Evolutionary conservation across 1,284 basidiomycete species (phyloP).

Genomic region (Microbotryum silenes-acaulis): DNA sequence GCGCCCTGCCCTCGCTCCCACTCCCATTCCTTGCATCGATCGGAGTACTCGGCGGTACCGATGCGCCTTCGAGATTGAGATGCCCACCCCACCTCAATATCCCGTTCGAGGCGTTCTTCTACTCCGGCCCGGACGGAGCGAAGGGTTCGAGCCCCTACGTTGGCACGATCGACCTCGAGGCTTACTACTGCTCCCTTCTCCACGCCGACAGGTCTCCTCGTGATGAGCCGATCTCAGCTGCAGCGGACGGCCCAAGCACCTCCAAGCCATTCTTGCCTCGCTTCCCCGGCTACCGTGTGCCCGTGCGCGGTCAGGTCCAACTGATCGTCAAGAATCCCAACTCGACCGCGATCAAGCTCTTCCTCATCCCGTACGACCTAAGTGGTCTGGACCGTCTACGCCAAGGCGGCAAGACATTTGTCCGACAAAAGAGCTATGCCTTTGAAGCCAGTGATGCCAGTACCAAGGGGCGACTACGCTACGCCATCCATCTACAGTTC

Average conservation of each 20-base stretch:
- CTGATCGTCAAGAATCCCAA: conserved; percentile 46
- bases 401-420: conserved; percentile 35
- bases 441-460: conserved; percentile 15
- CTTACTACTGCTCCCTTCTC: conserved; percentile 33
- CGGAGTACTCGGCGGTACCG: conserved; percentile 36
- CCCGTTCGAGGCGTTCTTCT: conserved; percentile 40
- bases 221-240: not conserved
- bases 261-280: conserved; percentile 31
- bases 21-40: conserved; percentile 40
- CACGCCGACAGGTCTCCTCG: not conserved
- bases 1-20: conserved; percentile 37
- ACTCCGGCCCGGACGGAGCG: conserved; percentile 24
- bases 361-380: conserved; percentile 49
- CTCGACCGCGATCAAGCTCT: conserved; percentile 45
- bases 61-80: conserved; percentile 31
- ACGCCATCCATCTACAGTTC: conserved; percentile 46
- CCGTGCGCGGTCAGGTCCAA: conserved; percentile 47
- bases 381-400: conserved; percentile 36
- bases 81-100: conserved; percentile 40
- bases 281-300: conserved; percentile 48
- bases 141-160: conserved; percentile 39
- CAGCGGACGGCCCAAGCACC: not conserved
- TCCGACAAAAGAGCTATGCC: conserved; percentile 37
- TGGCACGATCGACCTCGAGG: conserved; percentile 41
- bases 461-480: conserved; percentile 39